Base-by-base conservation (phyloP, 2,329 filamentous ascomycete species). In the Xylogone sp. region DNA sequence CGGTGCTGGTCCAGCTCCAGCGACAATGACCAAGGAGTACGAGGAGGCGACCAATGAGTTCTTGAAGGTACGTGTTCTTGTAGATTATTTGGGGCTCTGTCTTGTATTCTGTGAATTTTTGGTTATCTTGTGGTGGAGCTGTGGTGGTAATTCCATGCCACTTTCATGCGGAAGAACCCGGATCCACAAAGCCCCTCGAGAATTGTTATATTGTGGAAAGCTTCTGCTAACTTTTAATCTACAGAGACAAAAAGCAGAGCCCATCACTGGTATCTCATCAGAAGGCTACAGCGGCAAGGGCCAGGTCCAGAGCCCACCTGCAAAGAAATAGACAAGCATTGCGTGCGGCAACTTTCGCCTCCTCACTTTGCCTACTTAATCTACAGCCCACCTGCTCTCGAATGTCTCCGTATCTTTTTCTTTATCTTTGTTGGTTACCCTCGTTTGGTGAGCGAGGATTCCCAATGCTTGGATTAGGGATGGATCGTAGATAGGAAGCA, bases 21-120 rank as follows among this genome's bases (percentile, higher is more conserved):
- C 79, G 71, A 96, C 93, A 66, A 96, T 99, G 92, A 93, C 79
- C 76, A 88, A 90, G 81, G 94, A 99, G 76, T 97, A 88, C 84
- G 90, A 99, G 78, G 91, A 97, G 79, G 87, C 87, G 63, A 82
- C 86, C 62, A 96, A 99, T 75, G 94, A 97, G 78, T 94, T 88
- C 74, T 80, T 97, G 72, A 92, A 85, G 83, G 93, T 96, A 76
- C 65, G 84, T 75, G 43, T 13, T 16, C 47, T 42, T 43, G 21
- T 16, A 13, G 34, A 4, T 18, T 39, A 18, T 16, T 39, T 39
- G 4, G 34, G 8, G n/a, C n/a, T 4, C n/a, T 39, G 50, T 53
- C 57, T 52, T 61, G 56, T 21, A 49, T 53, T n/a, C 34, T 43
- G 22, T 34, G 44, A 18, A 1, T 31, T 43, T 7, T 19, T 21